Evolutionary conservation across 2,329 filamentous ascomycete species (phyloP).

Genomic region (Lasiodiplodia theobromae): DNA sequence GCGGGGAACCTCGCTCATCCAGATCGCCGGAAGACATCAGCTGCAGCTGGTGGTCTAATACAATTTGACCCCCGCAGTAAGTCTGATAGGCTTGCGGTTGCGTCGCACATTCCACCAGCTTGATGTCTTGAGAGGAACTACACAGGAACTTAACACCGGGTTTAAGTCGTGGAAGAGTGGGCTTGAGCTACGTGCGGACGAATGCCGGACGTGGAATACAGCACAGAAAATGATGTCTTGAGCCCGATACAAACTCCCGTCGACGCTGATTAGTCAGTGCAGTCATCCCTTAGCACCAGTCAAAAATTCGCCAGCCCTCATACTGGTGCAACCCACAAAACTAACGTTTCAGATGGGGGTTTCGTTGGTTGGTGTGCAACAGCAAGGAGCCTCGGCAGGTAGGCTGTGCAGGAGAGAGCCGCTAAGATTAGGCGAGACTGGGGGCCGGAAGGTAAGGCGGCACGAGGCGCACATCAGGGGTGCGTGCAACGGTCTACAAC

Average conservation of each 20-base stretch:
- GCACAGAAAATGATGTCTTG: too few relatives aligned
- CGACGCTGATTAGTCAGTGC: too few relatives aligned
- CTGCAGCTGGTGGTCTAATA: background rate
- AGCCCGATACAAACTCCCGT: too few relatives aligned
- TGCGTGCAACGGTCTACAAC: background rate
- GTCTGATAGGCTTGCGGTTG: background rate
- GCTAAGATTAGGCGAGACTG: conserved; percentile 1
- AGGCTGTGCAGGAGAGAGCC: background rate
- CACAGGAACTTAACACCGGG: too few relatives aligned
- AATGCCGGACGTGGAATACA: too few relatives aligned
- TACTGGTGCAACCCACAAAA: background rate
- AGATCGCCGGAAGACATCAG: background rate
- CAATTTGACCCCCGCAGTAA: background rate
- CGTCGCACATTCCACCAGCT: too few relatives aligned
- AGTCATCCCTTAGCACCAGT: too few relatives aligned
- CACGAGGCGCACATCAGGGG: background rate
- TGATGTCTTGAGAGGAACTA: background rate
- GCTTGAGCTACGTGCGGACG: too few relatives aligned
- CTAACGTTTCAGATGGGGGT: background rate
- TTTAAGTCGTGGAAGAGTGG: too few relatives aligned
- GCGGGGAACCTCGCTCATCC: background rate
- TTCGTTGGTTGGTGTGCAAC: background rate
- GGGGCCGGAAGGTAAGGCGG: background rate
- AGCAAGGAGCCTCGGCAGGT: background rate
- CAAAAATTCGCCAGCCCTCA: too few relatives aligned